Base-by-base conservation (phyloP, 1,284 basidiomycete genomes). In the Boletus smithii region DNA sequence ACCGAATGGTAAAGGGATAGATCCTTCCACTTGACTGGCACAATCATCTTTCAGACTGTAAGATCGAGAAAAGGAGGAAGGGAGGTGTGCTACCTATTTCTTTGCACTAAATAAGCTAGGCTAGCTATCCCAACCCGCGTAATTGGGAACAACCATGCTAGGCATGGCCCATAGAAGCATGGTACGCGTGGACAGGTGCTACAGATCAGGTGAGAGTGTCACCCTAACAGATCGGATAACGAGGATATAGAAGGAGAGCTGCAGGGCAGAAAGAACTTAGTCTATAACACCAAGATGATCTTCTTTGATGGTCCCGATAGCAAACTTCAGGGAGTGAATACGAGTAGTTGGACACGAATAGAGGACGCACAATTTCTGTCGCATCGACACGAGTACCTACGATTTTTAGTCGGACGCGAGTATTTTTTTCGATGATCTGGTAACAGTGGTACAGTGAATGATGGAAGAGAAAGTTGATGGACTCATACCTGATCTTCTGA, bases 371-470 rank as follows among this genome's bases (percentile, higher is more conserved):
- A 60, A 99, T 97, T 68, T 98, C 95, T 22, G 93, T 97, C 17
- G 95, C 95, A 65, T 99, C 95, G 8, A 97, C 91, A 61, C 95
- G 83, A 24, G 94, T 97, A 24, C 95, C 95, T 14, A 99, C 94
- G 46, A 99, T 94, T 70, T 97, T 95, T 69, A 98, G 78, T 31
- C 95, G 83, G 29, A 98, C 87, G 50, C 86, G 84, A 0, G 91
- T 91, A 55, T 92, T 92, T 69, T 95, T 97, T 66, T 95, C 91
- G 60, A 95, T 97, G 59, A 89, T 85, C 83, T 91, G 53, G 27
- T 23, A 39, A 36, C 9, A 40, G 43, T 32, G 42, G 14, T 9
- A 44, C 33, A n/a, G 38, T 40, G 30, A 29, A 43, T 2, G 18
- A 38, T 16, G 20, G 27, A 43, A 36, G n/a, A 27, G 18, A 4